phyloP scores from a whole-genome alignment of 768 basidiomycete species.

The Suillus bovinus region DNA sequence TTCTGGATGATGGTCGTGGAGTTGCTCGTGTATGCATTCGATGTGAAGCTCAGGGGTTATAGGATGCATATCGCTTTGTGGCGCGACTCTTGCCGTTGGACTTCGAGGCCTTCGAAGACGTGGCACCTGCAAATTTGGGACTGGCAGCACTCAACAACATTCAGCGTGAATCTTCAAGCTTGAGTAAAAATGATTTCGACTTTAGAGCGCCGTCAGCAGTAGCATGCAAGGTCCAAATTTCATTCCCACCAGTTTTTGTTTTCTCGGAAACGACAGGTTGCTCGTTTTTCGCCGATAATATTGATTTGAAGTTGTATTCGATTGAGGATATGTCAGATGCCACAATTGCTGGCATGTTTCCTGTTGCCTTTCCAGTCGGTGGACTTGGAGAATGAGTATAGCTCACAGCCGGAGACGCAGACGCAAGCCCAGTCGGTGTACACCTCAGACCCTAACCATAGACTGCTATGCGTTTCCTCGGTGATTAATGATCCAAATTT shows the following conservation, averaged over 20 bases:
- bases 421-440: background rate
- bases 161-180: background rate
- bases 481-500: background rate
- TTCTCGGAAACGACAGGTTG: background rate
- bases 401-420: background rate
- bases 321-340: background rate
- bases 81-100: background rate
- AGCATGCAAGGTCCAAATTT: background rate
- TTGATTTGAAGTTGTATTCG: background rate
- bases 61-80: background rate
- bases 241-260: background rate
- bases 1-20: background rate
- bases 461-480: background rate
- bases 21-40: background rate
- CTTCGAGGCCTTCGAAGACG: background rate
- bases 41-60: background rate
- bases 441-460: background rate
- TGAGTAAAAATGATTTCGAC: background rate
- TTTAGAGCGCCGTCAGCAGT: background rate
- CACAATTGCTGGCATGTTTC: background rate
- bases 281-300: background rate
- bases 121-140: background rate
- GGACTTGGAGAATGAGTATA: background rate
- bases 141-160: background rate
- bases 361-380: background rate